Base-by-base conservation (phyloP, 2,329 filamentous ascomycete genomes). In the Alternaria longipes region DNA sequence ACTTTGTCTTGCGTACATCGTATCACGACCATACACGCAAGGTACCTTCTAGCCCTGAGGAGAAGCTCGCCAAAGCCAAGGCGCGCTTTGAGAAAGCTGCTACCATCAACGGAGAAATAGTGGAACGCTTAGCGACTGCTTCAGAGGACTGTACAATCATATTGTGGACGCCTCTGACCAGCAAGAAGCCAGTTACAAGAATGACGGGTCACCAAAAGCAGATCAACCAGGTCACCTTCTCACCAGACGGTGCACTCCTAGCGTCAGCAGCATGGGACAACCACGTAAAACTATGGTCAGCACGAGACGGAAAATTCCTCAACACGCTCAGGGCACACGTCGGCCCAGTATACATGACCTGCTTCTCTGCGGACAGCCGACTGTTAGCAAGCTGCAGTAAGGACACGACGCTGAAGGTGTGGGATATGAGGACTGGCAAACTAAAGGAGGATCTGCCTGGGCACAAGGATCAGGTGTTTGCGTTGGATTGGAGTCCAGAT, bases 81-180 rank as follows among this genome's bases (percentile, higher is more conserved):
- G 86, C 91, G 69, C 87, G 93, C 26, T 98, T 97, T 74, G 89
- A 95, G 70, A 92, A 93, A 75, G 93, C 93, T 1, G 92, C 93
- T 5, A 91, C 85, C 2, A 85, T 93, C 28, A 87, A 90, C 65
- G 91, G 91, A 26, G 88, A 90, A 73, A 84, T 97, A 22, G 88
- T 91, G 1, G 95, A 99, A 81, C 87, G 92, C 28, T 81, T 98
- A 4, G 91, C 97, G 3, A 96, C 93, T 8, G 95, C 94, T 3
- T 94, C 91, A 67, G 95, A 98, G 75, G 95, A 99, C 78, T 97
- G 94, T 78, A 97, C 94, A 6, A 94, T 99, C 86, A 97, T 93
- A 76, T 85, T 99, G 8, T 99, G 94, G 94, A 92, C 96, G 62
- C 94, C 94, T 0, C 84, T 89, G 9, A 76, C 67, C 34, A 89